Percentiles rank a stretch among this genome's conserved stretches.
phyloP scores from a whole-genome alignment of 2,329 filamentous ascomycete genomes.

The Aspergillus pseudotamarii region DNA sequence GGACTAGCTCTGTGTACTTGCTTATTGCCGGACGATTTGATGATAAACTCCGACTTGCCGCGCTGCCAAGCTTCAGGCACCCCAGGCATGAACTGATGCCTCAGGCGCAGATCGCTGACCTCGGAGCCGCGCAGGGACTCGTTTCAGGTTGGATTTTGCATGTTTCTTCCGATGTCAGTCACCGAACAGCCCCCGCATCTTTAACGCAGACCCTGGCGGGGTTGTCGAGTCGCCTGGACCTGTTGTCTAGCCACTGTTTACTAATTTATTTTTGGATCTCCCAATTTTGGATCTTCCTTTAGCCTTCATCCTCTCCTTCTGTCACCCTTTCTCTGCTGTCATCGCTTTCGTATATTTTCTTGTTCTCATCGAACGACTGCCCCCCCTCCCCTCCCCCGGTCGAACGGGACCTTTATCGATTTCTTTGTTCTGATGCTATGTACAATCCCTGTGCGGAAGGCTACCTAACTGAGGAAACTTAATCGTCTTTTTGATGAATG shows the following conservation, averaged over 20 bases:
- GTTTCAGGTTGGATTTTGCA: neutral
- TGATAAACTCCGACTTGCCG: slow-evolving; percentile 7
- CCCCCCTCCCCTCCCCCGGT: too few species aligned
- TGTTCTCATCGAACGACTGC: neutral
- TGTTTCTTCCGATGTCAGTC: neutral
- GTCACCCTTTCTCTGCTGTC: neutral
- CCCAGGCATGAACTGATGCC: neutral
- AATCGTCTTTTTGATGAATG: neutral
- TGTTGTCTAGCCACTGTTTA: neutral
- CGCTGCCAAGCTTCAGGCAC: slow-evolving; percentile 15
- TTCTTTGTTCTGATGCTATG: neutral
- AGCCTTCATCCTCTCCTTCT: neutral
- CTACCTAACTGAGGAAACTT: neutral
- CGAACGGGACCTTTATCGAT: neutral
- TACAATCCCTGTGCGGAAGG: neutral
- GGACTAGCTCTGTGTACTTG: neutral
- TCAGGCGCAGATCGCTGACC: neutral
- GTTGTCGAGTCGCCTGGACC: neutral
- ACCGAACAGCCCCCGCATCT: slow-evolving; percentile 3
- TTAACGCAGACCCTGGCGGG: neutral
- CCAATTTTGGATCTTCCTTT: neutral
- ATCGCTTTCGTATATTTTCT: neutral
- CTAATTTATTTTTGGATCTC: neutral
- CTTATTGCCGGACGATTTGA: slow-evolving; percentile 1
- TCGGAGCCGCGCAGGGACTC: neutral